phyloP scores from a whole-genome alignment of 164 flowering plant species.

The Akebia trifoliata region DNA sequence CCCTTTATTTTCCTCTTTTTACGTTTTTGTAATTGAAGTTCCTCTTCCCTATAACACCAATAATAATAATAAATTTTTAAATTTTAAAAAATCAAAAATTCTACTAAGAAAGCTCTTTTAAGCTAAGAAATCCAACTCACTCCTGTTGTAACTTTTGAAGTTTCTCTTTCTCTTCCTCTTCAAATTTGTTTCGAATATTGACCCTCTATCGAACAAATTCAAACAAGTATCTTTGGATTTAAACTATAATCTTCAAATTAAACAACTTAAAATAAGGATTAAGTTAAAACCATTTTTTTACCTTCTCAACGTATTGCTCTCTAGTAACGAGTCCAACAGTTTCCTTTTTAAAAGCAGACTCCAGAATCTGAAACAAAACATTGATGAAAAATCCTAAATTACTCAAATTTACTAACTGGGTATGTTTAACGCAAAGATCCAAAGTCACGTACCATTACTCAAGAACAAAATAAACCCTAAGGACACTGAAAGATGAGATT shows the following conservation, averaged over 20 bases:
- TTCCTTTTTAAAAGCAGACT: constrained; percentile 98
- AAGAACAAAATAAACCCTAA: no score
- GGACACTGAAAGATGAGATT: no score
- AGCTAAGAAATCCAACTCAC: no score
- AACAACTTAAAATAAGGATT: background rate
- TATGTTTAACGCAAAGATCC: no score
- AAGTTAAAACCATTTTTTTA: constrained; percentile 12
- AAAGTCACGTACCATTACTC: no score
- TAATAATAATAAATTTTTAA: background rate
- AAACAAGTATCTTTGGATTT: background rate
- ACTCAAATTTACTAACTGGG: no score
- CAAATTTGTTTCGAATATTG: constrained; percentile 75
- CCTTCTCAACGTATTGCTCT: constrained; percentile 98
- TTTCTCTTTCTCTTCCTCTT: constrained; percentile 98
- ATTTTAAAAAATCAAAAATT: background rate
- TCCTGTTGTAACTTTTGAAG: constrained; percentile 91
- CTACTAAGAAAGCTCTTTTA: no score
- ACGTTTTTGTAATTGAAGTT: constrained; percentile 73
- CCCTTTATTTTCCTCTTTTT: constrained; percentile 82
- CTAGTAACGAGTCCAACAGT: constrained; percentile 98
- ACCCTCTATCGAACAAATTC: constrained; percentile 51
- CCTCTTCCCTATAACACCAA: constrained; percentile 61
- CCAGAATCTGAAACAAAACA: constrained; percentile 57
- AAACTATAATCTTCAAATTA: background rate
- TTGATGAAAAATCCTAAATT: constrained; percentile 1